Percentiles rank a stretch among this genome's conserved stretches.
phyloP scores from a whole-genome alignment of 2,329 filamentous ascomycete species.

The Curvularia hawaiiensis region DNA sequence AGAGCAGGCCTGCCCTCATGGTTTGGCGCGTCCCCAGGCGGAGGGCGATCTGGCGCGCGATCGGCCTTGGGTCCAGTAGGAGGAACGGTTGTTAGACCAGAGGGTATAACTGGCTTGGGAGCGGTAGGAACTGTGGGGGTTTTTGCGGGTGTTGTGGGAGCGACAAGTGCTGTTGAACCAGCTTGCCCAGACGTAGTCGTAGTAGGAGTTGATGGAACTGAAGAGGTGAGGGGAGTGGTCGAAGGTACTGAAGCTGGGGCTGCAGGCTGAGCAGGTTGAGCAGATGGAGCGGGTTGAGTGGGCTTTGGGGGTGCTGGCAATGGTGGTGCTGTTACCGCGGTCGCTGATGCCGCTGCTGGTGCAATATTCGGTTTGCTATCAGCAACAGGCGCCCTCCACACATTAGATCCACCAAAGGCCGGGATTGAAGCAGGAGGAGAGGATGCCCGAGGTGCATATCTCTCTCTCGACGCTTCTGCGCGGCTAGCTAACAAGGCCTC shows the following conservation, averaged over 20 bases:
- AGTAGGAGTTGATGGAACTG: constrained; percentile 22
- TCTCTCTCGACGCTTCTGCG: constrained; percentile 53
- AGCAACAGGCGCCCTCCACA: constrained; percentile 49
- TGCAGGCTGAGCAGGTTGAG: constrained; percentile 20
- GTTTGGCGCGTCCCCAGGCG: constrained; percentile 22
- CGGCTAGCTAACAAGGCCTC: constrained; percentile 53
- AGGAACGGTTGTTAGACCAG: constrained; percentile 41
- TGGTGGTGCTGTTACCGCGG: not conserved
- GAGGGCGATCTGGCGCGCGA: constrained; percentile 36
- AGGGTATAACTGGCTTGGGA: constrained; percentile 45
- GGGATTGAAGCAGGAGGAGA: constrained; percentile 62
- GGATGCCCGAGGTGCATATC: constrained; percentile 54
- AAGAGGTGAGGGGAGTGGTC: constrained; percentile 24
- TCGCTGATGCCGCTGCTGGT: constrained; percentile 4
- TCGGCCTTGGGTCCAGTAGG: constrained; percentile 51
- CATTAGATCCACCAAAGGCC: constrained; percentile 58
- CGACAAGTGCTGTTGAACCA: constrained; percentile 19
- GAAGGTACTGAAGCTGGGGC: constrained; percentile 26
- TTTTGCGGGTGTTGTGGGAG: constrained; percentile 29
- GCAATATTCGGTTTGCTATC: constrained; percentile 38
- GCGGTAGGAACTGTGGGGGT: constrained; percentile 25
- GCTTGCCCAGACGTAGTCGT: constrained; percentile 18
- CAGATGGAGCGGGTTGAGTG: constrained; percentile 25
- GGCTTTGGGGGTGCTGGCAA: constrained; percentile 35
- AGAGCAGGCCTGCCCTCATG: constrained; percentile 27